Evolutionary conservation across 106 monocot genomes (phyloP).

Genomic region (Phalaenopsis equestris): DNA sequence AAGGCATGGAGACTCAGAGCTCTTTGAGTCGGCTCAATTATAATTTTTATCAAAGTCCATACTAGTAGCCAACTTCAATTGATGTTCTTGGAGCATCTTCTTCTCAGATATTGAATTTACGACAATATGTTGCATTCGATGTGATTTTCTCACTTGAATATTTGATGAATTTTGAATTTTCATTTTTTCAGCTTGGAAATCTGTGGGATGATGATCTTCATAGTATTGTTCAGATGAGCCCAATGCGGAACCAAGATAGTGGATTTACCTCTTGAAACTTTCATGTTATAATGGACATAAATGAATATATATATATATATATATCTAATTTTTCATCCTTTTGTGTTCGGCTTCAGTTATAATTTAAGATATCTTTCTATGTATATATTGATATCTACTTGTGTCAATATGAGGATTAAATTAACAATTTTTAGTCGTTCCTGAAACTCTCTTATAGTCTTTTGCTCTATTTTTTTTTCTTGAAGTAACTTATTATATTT

Average conservation of each 20-base stretch:
- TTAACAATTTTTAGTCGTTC: too few relatives aligned
- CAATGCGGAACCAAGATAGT: conserved; percentile 29
- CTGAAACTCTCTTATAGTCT: too few relatives aligned
- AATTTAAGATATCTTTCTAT: too few relatives aligned
- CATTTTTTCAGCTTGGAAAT: conserved; percentile 23
- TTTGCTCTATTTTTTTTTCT: too few relatives aligned
- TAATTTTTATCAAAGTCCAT: background rate
- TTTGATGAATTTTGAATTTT: background rate
- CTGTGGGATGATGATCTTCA: conserved; percentile 48
- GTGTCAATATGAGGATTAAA: too few relatives aligned
- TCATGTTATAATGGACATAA: conserved; percentile 14
- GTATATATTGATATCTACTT: too few relatives aligned
- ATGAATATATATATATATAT: too few relatives aligned
- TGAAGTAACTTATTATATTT: too few relatives aligned
- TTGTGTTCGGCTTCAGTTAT: too few relatives aligned
- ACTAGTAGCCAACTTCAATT: conserved; percentile 1
- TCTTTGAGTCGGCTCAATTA: background rate
- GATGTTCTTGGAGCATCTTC: conserved; percentile 29
- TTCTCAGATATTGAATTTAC: conserved; percentile 35
- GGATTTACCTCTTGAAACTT: conserved; percentile 26
- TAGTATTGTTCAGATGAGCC: conserved; percentile 42
- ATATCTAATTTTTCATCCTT: too few relatives aligned
- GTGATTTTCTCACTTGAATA: background rate
- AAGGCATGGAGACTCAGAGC: background rate
- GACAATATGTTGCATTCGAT: background rate